A percentile compares a stretch with the other conserved stretches of the same genome.
Evolutionary conservation across 1,284 basidiomycete species (phyloP).

Genomic region (Abortiporus biennis): DNA sequence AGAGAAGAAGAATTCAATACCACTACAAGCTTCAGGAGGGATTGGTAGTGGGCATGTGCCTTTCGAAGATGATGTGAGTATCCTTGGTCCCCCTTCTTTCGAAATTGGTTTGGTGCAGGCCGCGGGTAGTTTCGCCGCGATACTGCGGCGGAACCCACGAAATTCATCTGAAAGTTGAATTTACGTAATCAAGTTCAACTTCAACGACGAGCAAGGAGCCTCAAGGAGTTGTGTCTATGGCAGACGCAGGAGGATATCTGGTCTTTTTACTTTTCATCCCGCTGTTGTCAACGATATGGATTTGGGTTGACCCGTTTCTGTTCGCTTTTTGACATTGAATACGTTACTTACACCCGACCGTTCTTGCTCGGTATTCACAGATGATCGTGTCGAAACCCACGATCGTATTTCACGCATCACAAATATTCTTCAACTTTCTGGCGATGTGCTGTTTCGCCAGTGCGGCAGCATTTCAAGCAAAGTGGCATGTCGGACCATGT

Average conservation of each 20-base stretch:
- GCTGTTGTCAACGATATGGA: constrained; percentile 53
- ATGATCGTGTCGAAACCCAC: constrained; percentile 81
- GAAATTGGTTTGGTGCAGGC: background rate
- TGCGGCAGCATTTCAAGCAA: constrained; percentile 81
- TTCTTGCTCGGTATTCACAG: no score
- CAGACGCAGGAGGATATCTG: constrained; percentile 40
- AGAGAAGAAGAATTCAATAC: constrained; percentile 21
- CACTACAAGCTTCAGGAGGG: constrained; percentile 30
- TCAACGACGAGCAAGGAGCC: constrained; percentile 16
- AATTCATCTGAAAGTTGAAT: constrained; percentile 13
- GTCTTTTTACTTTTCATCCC: constrained; percentile 60
- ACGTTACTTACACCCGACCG: constrained; percentile 13
- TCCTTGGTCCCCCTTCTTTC: background rate
- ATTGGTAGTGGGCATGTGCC: constrained; percentile 56
- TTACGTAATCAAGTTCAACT: constrained; percentile 51
- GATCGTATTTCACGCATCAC: constrained; percentile 65
- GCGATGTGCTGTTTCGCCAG: constrained; percentile 85
- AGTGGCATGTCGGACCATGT: constrained; percentile 81
- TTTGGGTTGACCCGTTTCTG: constrained; percentile 45
- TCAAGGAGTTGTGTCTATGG: constrained; percentile 15
- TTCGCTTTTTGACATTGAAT: constrained; percentile 11
- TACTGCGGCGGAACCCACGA: no score
- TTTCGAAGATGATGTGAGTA: constrained; percentile 65
- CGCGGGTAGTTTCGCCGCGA: no score
- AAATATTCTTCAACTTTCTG: constrained; percentile 87